Base-by-base conservation (phyloP, 805 yeast species). In the Kurtzmaniella cleridarum region DNA sequence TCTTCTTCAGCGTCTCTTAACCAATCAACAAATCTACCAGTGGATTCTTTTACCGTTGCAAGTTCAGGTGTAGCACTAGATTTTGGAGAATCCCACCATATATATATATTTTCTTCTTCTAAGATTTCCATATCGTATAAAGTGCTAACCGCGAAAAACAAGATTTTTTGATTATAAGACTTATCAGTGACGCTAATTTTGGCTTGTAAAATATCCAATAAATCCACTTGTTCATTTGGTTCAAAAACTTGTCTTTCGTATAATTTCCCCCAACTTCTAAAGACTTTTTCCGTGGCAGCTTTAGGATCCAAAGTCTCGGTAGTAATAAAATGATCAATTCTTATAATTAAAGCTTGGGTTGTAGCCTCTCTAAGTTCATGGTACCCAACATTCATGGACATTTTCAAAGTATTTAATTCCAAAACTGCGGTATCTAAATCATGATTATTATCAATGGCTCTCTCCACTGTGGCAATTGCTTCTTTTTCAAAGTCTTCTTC, bases 321-420 rank as follows among this genome's bases (percentile, higher is more conserved):
- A 30, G 79, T 73, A 29, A 89, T 76, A 51, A 84, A 82, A 48
- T 87, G 87, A 37, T 78, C 71, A 10, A 86, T 77, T 52, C 93
- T 75, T 32, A 69, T 67, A 32, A 88, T 51, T 53, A 93, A 67
- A 0, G 97, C 93, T 29, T 71, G 70, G 27, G 79, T 68, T 0
- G 96, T 87, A 4, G 95, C 95, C 24, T 68, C 62, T 56, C 97
- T 77, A 11, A 93, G 97, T 55, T 90, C 96, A 53, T 87, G 95
- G 60, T 93, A 91, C 0, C 93, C 76, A 13, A 89, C 98, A 58
- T 93, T 88, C 93, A 90, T 84, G 53, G 96, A 87, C 98, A 93
- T 91, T 64, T 98, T 76, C 54, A 93, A 72, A 0, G 98, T 93
- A 58, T 91, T 91, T 52, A 93, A 75, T 64, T 93, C 98, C 43